Evolutionary conservation across 768 basidiomycete species (phyloP).

Genomic region (Clitopilus hobsonii): DNA sequence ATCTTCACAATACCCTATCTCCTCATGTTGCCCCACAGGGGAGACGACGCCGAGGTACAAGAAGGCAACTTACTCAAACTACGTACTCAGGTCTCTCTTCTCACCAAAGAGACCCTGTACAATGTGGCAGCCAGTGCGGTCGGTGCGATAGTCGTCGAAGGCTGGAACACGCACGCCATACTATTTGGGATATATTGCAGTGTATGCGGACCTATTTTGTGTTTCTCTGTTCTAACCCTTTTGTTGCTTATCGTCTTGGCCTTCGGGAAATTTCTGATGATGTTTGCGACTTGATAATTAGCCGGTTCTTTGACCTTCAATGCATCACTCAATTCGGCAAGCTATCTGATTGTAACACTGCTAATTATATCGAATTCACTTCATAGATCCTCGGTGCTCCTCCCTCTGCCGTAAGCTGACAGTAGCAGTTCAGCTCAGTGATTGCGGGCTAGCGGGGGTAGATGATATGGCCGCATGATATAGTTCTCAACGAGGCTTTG

Average conservation of each 20-base stretch:
- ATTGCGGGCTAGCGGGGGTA: no score
- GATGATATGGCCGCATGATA: no score
- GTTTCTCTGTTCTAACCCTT: conserved; percentile 2
- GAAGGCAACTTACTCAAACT: background rate
- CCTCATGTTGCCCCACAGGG: conserved; percentile 4
- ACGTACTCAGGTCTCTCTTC: background rate
- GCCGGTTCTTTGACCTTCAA: background rate
- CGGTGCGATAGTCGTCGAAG: conserved; percentile 6
- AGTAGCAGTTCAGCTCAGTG: no score
- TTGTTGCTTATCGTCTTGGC: conserved; percentile 3
- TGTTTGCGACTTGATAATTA: background rate
- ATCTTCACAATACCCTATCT: conserved; percentile 15
- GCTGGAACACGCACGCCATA: conserved; percentile 2
- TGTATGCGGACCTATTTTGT: conserved; percentile 7
- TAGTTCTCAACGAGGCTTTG: no score
- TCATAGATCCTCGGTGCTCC: background rate
- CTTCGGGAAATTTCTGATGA: background rate
- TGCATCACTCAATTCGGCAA: background rate
- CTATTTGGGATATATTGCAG: conserved; percentile 4
- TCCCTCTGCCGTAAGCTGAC: no score
- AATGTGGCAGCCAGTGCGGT: conserved; percentile 8
- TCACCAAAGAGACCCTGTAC: conserved; percentile 11
- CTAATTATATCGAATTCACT: background rate
- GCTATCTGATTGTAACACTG: background rate
- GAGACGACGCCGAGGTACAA: background rate